Evolutionary conservation across 1,284 basidiomycete genomes (phyloP).

Genomic region (Rhodotorula glutinis): DNA sequence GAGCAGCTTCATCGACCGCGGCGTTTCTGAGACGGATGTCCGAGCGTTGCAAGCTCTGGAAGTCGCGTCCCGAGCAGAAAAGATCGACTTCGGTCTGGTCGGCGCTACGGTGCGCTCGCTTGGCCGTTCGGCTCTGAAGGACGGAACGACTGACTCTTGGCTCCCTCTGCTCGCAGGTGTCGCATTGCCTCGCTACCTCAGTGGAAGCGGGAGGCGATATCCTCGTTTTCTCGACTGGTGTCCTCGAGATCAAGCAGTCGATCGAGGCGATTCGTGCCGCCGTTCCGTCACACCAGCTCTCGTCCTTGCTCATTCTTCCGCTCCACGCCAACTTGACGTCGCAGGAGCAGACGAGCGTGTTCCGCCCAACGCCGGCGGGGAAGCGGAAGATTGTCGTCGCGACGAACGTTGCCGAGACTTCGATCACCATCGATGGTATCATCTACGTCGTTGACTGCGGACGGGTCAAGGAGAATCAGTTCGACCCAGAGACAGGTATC

Average conservation of each 20-base stretch:
- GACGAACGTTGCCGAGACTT: constrained; percentile 87
- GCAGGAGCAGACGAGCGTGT: constrained; percentile 78
- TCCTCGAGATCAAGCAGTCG: constrained; percentile 79
- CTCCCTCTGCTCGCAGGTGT: neutral
- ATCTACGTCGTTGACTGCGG: constrained; percentile 81
- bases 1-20: constrained; percentile 36
- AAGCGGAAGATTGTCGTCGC: constrained; percentile 83
- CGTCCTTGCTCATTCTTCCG: constrained; percentile 63
- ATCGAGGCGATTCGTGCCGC: constrained; percentile 61
- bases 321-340: constrained; percentile 85
- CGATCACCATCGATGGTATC: constrained; percentile 83
- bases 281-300: constrained; percentile 45
- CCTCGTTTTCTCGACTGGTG: constrained; percentile 83
- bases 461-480: constrained; percentile 83
- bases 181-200: constrained; percentile 29
- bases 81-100: constrained; percentile 76
- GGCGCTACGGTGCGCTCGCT: constrained; percentile 42
- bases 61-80: constrained; percentile 61
- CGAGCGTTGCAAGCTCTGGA: constrained; percentile 54
- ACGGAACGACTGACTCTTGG: neutral
- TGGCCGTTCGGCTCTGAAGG: neutral
- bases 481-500: constrained; percentile 71
- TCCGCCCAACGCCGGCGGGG: constrained; percentile 55
- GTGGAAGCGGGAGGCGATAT: constrained; percentile 55
- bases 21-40: constrained; percentile 40